Conservation (phyloP, 345 rosid genomes). For the Populus nigra region DNA sequence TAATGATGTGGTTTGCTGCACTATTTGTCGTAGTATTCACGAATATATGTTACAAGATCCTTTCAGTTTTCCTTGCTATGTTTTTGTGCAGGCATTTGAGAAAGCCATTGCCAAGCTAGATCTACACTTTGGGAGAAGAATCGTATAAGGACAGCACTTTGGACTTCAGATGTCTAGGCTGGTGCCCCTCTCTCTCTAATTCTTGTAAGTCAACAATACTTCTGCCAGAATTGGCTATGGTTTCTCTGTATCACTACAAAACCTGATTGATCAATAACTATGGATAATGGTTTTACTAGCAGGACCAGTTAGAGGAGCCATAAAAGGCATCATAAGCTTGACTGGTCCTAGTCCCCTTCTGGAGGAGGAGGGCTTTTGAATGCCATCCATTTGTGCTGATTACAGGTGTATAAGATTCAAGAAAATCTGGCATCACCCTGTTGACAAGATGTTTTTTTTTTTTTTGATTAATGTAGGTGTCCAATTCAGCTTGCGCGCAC, state of each 20-base stretch:
- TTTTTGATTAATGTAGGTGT: too few relatives aligned
- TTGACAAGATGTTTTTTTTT: conserved; percentile 4
- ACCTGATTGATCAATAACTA: neutral
- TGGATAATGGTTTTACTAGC: conserved; percentile 11
- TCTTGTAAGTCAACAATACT: neutral
- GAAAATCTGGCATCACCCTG: conserved; percentile 11
- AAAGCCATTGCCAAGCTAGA: conserved; percentile 73
- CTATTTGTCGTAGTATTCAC: neutral
- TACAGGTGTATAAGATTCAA: conserved; percentile 24
- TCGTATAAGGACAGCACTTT: conserved; percentile 71
- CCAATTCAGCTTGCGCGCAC: accelerated
- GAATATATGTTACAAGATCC: neutral
- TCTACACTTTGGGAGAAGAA: conserved; percentile 50
- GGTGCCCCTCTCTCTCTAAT: neutral
- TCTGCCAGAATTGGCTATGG: neutral
- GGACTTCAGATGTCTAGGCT: conserved; percentile 96
- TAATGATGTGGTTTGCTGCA: neutral
- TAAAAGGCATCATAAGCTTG: conserved; percentile 28
- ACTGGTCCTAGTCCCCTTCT: conserved; percentile 40
- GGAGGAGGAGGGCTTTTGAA: conserved; percentile 67
- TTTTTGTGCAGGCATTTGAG: conserved; percentile 49
- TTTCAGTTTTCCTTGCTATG: neutral
- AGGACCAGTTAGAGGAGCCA: conserved; percentile 77
- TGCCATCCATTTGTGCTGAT: conserved; percentile 43
- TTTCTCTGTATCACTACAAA: neutral